Base-by-base conservation (phyloP, 768 basidiomycete genomes). In the Dioszegia crocea region DNA sequence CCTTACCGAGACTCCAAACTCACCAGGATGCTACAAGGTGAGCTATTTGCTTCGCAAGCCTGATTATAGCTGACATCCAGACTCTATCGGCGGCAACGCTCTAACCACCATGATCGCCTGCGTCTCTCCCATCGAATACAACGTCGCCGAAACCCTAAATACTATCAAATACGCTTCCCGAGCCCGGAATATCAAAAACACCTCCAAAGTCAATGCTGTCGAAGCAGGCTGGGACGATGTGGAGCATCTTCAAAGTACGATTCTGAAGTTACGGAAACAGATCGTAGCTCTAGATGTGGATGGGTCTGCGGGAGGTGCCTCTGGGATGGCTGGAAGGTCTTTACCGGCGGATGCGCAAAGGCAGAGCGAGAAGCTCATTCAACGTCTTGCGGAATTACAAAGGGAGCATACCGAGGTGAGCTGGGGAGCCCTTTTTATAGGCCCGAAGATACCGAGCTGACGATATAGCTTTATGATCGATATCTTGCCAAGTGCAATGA, bases 41-140 rank as follows among this genome's bases (percentile, higher is more conserved):
- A 39, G 51, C n/a, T n/a, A n/a, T n/a, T n/a, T n/a, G n/a, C n/a
- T 27, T 36, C 17, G 19, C 11, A 33, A 9, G 6, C 51, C 23
- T 5, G 6, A 27, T 29, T 19, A 8, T 24, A 21, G 44, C 51
- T 53, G 39, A 53, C 24, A 14, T 31, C 16, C 17, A 53, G 70
- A 67, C 38, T 67, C 65, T 0, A 67, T 99, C 11, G 96, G 96
- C 36, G 96, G 96, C 44, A 99, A 98, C 78, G 88, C 94, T 1
- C 89, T 94, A 68, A 98, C 96, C 11, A 85, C 97, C 66, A 99
- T 99, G 96, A 91, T 99, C 63, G 96, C 96, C 17, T 99, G 94
- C 75, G 89, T 96, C 61, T 93, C 91, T 67, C 88, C 91, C 14
- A 89, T 91, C 1, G 96, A 99, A 78, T 94, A 85, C 85, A 99